These are phyloP conservation scores for Colletotrichum paranaense DNA, from an alignment of 2,329 filamentous ascomycete species.

Conservation along the genomic window DNA sequence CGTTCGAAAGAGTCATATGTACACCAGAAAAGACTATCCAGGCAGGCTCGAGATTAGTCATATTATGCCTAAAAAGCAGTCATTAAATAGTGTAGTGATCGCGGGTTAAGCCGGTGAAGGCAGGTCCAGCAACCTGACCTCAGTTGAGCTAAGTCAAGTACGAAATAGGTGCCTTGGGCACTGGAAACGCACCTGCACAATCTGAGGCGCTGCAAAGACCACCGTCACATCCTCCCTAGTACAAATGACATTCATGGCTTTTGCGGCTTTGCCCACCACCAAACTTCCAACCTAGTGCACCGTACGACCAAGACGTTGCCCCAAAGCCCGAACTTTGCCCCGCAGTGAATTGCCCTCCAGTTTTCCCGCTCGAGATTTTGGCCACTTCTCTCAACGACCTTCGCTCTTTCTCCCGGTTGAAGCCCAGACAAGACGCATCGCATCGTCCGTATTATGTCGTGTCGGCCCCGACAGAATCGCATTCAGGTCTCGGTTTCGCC, in stretches of 20 bases:
- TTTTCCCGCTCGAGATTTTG: slow-evolving; percentile 9
- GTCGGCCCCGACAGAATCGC: slow-evolving; percentile 9
- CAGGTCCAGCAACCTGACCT: no score
- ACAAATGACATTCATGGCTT: background rate
- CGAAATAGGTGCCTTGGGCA: background rate
- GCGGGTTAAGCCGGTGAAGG: background rate
- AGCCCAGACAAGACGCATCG: background rate
- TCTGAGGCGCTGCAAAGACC: background rate
- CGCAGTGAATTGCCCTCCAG: slow-evolving; percentile 23
- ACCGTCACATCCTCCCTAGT: background rate
- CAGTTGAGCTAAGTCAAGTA: background rate
- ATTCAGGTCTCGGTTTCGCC: slow-evolving; percentile 16
- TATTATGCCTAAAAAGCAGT: background rate
- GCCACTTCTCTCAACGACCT: background rate
- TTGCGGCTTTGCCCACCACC: background rate
- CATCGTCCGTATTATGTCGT: slow-evolving; percentile 29
- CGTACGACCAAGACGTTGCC: background rate
- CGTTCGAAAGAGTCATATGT: background rate
- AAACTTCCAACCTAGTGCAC: background rate
- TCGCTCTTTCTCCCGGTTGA: background rate
- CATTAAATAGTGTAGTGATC: background rate
- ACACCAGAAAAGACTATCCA: background rate
- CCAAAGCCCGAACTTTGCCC: slow-evolving; percentile 10
- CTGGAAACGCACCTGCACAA: background rate
- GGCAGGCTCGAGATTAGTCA: background rate